Evolutionary conservation across 1,139 yeast genomes (phyloP), one percentile per base, ranked within the genome.

Genomic region (Debaryomycetaceae sp.): DNA sequence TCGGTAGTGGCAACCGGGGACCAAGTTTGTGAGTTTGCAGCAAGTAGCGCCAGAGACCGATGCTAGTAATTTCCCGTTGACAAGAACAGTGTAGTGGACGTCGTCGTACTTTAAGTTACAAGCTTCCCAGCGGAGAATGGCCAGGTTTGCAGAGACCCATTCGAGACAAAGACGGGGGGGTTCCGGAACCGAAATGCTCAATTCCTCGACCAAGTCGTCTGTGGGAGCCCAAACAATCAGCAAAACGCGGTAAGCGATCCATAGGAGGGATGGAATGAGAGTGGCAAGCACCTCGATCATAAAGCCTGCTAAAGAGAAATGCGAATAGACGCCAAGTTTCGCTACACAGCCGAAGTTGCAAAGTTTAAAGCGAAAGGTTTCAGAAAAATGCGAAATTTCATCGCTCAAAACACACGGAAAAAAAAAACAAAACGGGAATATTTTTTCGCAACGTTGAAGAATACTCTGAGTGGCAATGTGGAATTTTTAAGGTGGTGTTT

Each of bases 71-170:
- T 43, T 43, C 25, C 53, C 54, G 35, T 64, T 62, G 18, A 64
- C 53, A 27, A 59, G 37, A 15, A 64, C 37, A 10, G 56, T 46
- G 35, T 55, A 64, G 38, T 54, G 52, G 30, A 63, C 43, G 33
- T 47, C 52, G 32, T 62, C 68, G 25, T 53, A 55, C n/a, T 37
- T 36, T 23, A 40, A 40, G 14, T 45, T 35, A 30, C 54, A 56
- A 15, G 62, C 49, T 37, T 62, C 69, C 71, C 71, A 64, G 37
- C 62, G 70, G 22, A 64, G 44, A 13, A 58, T 49, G 8, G 59
- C 57, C 16, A 60, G 50, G 20, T 37, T 37, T 19, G 41, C 35
- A 14, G 49, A 44, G 27, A 64, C 46, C 28, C 57, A 49, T 40
- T 64, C 70, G 20, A 64, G 51, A 36, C 67, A 61, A 21, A 63